Base-by-base conservation (phyloP, 768 basidiomycete genomes). In the Serendipita sp. region DNA sequence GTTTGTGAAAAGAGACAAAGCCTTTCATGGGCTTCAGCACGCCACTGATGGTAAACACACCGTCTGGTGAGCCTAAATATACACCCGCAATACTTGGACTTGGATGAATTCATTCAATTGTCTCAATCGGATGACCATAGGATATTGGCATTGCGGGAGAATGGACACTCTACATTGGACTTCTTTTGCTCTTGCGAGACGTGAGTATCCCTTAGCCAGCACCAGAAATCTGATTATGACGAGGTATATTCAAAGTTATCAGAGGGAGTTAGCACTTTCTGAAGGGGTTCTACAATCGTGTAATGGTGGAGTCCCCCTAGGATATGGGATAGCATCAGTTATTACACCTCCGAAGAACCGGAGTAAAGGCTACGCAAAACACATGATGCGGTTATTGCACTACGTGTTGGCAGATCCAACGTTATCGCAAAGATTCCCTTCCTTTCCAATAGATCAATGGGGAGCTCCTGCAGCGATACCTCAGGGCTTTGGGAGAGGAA, bases 351-450 rank as follows among this genome's bases (percentile, higher is more conserved):
- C 75, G 0, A 64, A 68, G 35, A 75, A 82, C 18, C 78, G 83
- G 63, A 73, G 77, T 10, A 79, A 79, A 63, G 84, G 85, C 18
- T 85, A 84, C 66, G 83, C 80, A 10, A 70, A 71, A 10, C 81
- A 83, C 66, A 83, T 85, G 83, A 83, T 85, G 83, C 75, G 78
- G 13, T 76, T 86, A 28, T 65, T 86, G 44, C 84, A 86, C 68
- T 81, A 79, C 78, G 77, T 81, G 11, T 72, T 80, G 44, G 79
- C 79, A 3, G 73, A 75, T 11, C 66, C 66, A 36, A 23, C 23
- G 23, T 35, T 34, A 68, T 71, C 71, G n/a, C 63, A 56, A 54
- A 67, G 63, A 0, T 46, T 65, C 68, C 74, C 69, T 7, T 58
- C 63, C 58, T 77, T 75, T 74, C 80, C 81, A 3, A 56, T 65